Evolutionary conservation across 345 rosid genomes (phyloP), one percentile per base, ranked within the genome.

Genomic region (Odontarrhena argentea): DNA sequence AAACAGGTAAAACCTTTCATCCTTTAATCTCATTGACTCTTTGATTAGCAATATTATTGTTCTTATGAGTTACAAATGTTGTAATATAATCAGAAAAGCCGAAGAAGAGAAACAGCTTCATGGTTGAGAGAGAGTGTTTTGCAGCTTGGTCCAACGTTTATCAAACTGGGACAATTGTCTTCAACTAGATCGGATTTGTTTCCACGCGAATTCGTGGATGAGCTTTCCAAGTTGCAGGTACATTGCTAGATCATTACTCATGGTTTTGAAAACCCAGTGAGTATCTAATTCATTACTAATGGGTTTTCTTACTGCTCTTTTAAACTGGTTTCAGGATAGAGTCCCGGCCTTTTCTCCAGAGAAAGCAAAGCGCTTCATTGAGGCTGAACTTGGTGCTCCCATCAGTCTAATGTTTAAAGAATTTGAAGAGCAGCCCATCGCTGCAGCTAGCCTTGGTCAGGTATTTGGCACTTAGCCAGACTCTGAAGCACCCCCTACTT

Each of bases 391-490:
- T 62, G 98, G 96, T 62, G 88, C 91, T 76, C 80, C 97, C 7
- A 74, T 93, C 3, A 70, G 81, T 49, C 59, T 82, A 43, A 67
- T 93, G 74, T 93, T 69, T 67, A 86, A 79, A 82, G 92, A 80
- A 68, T 88, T 93, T 70, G 98, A 93, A 80, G 96, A 93, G 49
- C 84, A 50, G 68, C 96, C 98, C n/a, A 83, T 93, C 60, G 98
- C 98, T 67, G 98, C 97, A 41, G 98, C 98, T 80, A 92, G 97
- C 76, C 98, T 92, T 84, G 98, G 98, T 74, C 98, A 92, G 92
- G 98, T 92, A 80, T 77, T 83, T 78, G 77, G 77, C 68, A 78
- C 44, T 35, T 51, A 59, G 22, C 46, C 38, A 58, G 58, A 36
- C 46, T 35, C 64, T 14, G 48, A n/a, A 28, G 13, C 13, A 51